Evolutionary conservation across 352 stramenopile genomes (phyloP), one percentile per base, ranked within the genome.

Genomic region (Thraustochytrium sp.): DNA sequence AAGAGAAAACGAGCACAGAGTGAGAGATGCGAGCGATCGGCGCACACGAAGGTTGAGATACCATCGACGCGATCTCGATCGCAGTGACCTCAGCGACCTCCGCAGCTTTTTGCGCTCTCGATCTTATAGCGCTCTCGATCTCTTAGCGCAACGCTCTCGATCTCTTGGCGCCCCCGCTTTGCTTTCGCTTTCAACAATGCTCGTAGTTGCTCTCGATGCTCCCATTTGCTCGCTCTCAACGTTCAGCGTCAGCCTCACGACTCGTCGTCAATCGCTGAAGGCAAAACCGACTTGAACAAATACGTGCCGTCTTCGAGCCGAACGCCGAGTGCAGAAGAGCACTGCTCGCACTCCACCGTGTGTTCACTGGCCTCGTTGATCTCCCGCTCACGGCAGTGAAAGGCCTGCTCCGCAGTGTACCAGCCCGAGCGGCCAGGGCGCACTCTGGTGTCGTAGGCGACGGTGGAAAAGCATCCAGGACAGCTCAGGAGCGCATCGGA

Each of bases 391-490:
- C 46, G 42, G 59, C 26, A 72, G 26, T 72, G 42, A 44, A 72
- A 72, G 26, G 18, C 59, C 8, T 26, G 34, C 40, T 13, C 23
- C 11, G 59, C 16, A 11, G 40, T 38, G 3, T 72, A 72, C 59
- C 59, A 72, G 13, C 13, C 31, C 34, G 23, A 26, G 9, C 21
- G 9, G 8, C 36, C 16, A 21, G 36, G 59, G 3, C 31, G 34
- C 3, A 44, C 26, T 16, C 11, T 42, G 16, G 59, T 49, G n/a
- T 72, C 59, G 40, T 49, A 72, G 26, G 59, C 59, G 26, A 72
- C 59, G 16, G 59, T 72, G 34, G 59, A 72, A 3, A 72, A 72
- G 40, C 59, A 72, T 49, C 59, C 59, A n/a, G 59, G 59, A 46
- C 59, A 72, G 36, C 59, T 72, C 9, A 72, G 36, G 9, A 72